phyloP scores from a whole-genome alignment of 495 filamentous ascomycete species.

The Penicillium daleae region DNA sequence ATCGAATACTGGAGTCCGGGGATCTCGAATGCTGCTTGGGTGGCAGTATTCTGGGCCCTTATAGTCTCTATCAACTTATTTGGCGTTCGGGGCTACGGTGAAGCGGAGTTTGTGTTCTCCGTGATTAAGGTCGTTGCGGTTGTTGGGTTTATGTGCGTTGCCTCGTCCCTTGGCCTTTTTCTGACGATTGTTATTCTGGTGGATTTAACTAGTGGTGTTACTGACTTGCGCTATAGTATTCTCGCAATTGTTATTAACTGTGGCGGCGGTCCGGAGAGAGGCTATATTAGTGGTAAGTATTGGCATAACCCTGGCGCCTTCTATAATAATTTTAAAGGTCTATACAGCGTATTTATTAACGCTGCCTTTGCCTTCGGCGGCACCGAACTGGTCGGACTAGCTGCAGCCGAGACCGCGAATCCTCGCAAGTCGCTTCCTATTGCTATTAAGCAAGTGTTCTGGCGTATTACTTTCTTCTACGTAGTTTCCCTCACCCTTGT shows the following conservation, averaged over 20 bases:
- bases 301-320: conserved; percentile 90
- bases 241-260: conserved; percentile 79
- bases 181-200: too few relatives aligned
- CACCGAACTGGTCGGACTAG: conserved; percentile 91
- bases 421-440: conserved; percentile 84
- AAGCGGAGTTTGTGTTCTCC: conserved; percentile 89
- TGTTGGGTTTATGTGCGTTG: conserved; percentile 82
- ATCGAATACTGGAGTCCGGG: conserved; percentile 78
- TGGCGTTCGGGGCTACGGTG: conserved; percentile 85
- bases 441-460: conserved; percentile 92
- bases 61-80: conserved; percentile 85
- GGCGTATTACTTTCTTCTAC: conserved; percentile 91
- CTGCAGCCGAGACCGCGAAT: conserved; percentile 85
- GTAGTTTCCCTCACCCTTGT: conserved; percentile 73
- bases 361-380: conserved; percentile 92
- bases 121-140: conserved; percentile 85
- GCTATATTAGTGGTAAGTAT: conserved; percentile 80
- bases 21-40: conserved; percentile 76
- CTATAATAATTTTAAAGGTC: conserved; percentile 88
- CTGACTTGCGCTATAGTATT: conserved; percentile 54
- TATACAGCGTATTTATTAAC: conserved; percentile 92
- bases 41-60: conserved; percentile 76
- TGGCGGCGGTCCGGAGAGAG: conserved; percentile 73
- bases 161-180: too few relatives aligned
- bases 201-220: not conserved